Evolutionary conservation across 2,329 filamentous ascomycete genomes (phyloP).

Genomic region (Pseudopyricularia javanii): DNA sequence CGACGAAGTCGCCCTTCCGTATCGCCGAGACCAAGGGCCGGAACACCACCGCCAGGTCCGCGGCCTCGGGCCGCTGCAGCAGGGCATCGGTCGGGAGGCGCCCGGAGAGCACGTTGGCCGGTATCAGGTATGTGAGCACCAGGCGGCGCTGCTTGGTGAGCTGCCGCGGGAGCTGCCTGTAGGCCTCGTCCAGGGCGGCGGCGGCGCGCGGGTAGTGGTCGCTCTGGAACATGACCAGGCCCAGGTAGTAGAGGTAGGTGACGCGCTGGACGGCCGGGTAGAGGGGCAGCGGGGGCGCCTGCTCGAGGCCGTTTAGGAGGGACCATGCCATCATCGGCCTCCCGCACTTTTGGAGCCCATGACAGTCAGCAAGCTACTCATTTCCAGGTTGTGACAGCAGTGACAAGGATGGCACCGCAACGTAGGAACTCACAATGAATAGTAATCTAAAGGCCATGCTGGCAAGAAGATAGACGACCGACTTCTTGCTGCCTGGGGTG

Average conservation of each 20-base stretch:
- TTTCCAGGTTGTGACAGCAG: not conserved
- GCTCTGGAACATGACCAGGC: constrained; percentile 78
- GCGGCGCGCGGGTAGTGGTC: constrained; percentile 71
- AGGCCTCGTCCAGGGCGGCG: constrained; percentile 65
- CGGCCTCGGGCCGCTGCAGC: constrained; percentile 58
- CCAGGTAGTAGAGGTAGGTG: constrained; percentile 89
- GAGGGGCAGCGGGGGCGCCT: constrained; percentile 62
- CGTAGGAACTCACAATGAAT: constrained; percentile 51
- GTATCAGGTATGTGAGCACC: constrained; percentile 75
- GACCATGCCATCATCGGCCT: constrained; percentile 2
- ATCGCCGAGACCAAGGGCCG: constrained; percentile 62
- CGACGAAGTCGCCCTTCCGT: constrained; percentile 58
- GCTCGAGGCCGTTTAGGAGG: constrained; percentile 32
- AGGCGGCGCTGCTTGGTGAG: constrained; percentile 64
- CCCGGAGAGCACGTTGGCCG: constrained; percentile 72
- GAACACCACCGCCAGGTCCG: constrained; percentile 53
- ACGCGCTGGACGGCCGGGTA: constrained; percentile 82
- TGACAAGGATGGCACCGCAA: not conserved
- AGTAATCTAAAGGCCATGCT: constrained; percentile 83
- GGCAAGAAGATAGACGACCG: constrained; percentile 82
- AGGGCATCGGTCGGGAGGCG: constrained; percentile 62
- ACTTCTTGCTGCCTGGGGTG: constrained; percentile 70
- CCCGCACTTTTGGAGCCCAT: not conserved
- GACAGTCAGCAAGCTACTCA: not conserved
- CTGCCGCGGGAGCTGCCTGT: constrained; percentile 48